Conservation (phyloP, 2,329 filamentous ascomycete genomes). For the Bipolaris oryzae region DNA sequence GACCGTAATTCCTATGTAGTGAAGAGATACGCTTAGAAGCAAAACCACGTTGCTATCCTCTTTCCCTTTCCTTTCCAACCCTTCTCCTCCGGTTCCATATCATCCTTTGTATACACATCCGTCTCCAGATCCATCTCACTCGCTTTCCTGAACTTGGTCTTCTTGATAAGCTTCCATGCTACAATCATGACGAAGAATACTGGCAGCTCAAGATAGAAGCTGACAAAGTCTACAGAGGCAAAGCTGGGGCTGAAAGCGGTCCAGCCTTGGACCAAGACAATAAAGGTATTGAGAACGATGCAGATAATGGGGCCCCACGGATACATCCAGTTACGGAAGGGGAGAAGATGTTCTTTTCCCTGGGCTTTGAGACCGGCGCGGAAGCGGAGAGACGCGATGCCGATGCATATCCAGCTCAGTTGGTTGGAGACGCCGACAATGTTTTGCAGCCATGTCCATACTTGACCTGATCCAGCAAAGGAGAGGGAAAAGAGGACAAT, state of each 20-base stretch:
- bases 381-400: constrained; percentile 65
- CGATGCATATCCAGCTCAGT: constrained; percentile 61
- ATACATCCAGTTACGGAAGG: constrained; percentile 62
- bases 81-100: constrained; percentile 33
- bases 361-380: constrained; percentile 53
- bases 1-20: too few species aligned
- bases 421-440: constrained; percentile 65
- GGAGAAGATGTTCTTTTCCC: constrained; percentile 54
- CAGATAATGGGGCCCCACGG: constrained; percentile 59
- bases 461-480: constrained; percentile 50
- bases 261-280: constrained; percentile 42
- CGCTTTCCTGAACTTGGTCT: constrained; percentile 34
- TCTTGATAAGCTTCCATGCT: constrained; percentile 38
- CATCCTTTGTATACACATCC: constrained; percentile 40
- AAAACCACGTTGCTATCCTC: constrained; percentile 38
- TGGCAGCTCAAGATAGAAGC: constrained; percentile 54
- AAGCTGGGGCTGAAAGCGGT: constrained; percentile 61
- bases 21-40: constrained; percentile 21
- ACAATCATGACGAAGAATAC: constrained; percentile 39
- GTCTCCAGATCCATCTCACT: constrained; percentile 40
- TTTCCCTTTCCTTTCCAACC: constrained; percentile 28
- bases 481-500: constrained; percentile 51
- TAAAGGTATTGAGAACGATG: constrained; percentile 35
- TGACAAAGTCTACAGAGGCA: constrained; percentile 55
- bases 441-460: constrained; percentile 70